These are phyloP conservation scores for Funneliformis mosseae DNA, from an alignment of 192 early-diverging fungal species.

Conservation along the genomic window DNA sequence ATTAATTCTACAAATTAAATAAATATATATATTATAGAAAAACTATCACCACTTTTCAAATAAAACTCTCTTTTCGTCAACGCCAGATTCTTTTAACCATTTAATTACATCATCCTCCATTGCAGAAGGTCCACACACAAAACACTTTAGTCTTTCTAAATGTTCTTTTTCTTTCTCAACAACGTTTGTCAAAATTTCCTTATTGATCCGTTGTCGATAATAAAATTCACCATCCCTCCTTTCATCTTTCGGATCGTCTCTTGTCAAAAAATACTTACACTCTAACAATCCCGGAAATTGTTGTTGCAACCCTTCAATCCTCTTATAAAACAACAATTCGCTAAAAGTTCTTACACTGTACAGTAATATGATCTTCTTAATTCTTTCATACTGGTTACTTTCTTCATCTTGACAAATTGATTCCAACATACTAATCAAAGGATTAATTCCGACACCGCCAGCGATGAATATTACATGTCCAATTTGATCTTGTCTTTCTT, in stretches of 20 bases:
- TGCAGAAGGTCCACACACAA: constrained; percentile 33
- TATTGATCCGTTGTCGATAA: constrained; percentile 15
- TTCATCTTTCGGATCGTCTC: neutral
- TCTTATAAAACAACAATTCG: constrained; percentile 33
- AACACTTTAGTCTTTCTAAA: constrained; percentile 17
- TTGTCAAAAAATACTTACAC: constrained; percentile 25
- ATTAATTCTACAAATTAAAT: no score
- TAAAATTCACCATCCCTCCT: neutral
- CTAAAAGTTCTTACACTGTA: constrained; percentile 27
- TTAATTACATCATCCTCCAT: constrained; percentile 32
- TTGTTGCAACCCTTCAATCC: constrained; percentile 21
- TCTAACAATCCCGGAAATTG: constrained; percentile 6
- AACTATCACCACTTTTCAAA: constrained; percentile 35
- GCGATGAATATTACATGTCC: constrained; percentile 27
- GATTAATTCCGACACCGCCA: constrained; percentile 38
- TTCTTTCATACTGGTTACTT: neutral
- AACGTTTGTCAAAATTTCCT: neutral
- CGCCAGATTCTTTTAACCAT: constrained; percentile 24
- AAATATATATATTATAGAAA: neutral
- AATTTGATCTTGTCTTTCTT: constrained; percentile 12
- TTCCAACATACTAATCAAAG: constrained; percentile 35
- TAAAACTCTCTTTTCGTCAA: constrained; percentile 15
- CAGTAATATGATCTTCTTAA: constrained; percentile 19
- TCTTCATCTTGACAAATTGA: neutral
- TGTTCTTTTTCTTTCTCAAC: constrained; percentile 1